Evolutionary conservation across 257 asterid species (phyloP).

Genomic region (Eucommia ulmoides): DNA sequence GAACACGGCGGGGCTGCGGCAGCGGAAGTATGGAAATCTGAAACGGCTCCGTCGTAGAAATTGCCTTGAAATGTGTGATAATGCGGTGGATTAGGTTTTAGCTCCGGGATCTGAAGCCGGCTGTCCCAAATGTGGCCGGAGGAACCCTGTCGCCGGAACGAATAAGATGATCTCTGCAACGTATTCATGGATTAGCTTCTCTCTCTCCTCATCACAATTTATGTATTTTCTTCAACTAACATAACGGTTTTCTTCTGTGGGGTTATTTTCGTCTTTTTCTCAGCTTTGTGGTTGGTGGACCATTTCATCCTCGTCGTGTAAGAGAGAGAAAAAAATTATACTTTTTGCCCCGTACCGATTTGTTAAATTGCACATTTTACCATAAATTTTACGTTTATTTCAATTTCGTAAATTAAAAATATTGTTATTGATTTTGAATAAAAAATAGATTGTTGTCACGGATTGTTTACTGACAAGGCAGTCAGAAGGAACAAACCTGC

Average conservation of each 20-base stretch:
- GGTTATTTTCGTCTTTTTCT: too few relatives aligned
- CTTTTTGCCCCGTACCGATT: too few relatives aligned
- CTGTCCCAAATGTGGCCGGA: slow-evolving; percentile 59
- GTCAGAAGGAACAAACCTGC: too few relatives aligned
- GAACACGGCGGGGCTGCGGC: not conserved
- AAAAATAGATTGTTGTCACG: too few relatives aligned
- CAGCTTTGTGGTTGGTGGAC: too few relatives aligned
- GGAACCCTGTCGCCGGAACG: slow-evolving; percentile 73
- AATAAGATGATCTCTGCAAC: slow-evolving; percentile 51
- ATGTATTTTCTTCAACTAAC: slow-evolving; percentile 11
- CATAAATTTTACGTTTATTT: too few relatives aligned
- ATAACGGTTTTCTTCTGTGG: slow-evolving; percentile 10
- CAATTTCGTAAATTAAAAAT: too few relatives aligned
- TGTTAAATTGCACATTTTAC: too few relatives aligned
- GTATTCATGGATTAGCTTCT: slow-evolving; percentile 28
- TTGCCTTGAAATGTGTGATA: not conserved
- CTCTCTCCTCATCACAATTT: not conserved
- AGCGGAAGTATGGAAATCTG: slow-evolving; percentile 4
- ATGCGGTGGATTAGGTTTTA: not conserved
- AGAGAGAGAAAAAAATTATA: too few relatives aligned
- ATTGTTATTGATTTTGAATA: too few relatives aligned
- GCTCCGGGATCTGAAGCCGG: slow-evolving; percentile 6
- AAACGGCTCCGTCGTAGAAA: not conserved
- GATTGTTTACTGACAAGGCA: too few relatives aligned
- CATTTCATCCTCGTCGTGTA: too few relatives aligned